Percentiles rank a stretch among this genome's conserved stretches.
Conservation (phyloP, 1,284 basidiomycete species). For the Meira nashicola region DNA sequence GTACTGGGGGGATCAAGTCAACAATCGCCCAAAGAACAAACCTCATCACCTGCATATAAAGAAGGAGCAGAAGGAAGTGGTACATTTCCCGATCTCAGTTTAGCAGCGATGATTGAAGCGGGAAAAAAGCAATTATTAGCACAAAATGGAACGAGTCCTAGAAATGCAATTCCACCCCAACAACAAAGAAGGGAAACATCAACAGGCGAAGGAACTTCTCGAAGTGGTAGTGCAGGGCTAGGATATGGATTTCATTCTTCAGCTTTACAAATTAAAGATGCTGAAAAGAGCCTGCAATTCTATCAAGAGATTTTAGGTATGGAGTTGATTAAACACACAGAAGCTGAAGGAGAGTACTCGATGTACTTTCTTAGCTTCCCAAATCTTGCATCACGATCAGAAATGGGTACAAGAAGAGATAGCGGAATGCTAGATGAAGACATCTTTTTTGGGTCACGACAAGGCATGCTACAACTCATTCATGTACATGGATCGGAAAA, state of each 20-base stretch:
- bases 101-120: too few species aligned
- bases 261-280: neutral
- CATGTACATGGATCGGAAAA: neutral
- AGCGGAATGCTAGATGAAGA: neutral
- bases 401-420: neutral
- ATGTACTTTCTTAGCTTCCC: constrained; percentile 1
- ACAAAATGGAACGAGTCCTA: too few species aligned
- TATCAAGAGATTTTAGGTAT: neutral
- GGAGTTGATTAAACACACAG: neutral
- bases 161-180: too few species aligned
- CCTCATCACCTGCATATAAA: too few species aligned
- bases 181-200: too few species aligned
- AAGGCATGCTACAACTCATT: constrained; percentile 1
- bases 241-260: neutral
- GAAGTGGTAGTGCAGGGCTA: too few species aligned
- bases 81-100: too few species aligned
- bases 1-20: too few species aligned
- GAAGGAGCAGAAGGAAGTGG: too few species aligned
- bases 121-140: too few species aligned
- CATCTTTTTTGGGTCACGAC: neutral
- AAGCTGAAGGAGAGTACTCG: neutral
- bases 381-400: neutral
- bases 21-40: too few species aligned
- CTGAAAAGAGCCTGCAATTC: neutral
- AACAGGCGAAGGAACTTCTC: too few species aligned